Evolutionary conservation across 1,284 basidiomycete species (phyloP), one percentile per base, ranked within the genome.

Genomic region (Cutaneotrichosporon cutaneum): DNA sequence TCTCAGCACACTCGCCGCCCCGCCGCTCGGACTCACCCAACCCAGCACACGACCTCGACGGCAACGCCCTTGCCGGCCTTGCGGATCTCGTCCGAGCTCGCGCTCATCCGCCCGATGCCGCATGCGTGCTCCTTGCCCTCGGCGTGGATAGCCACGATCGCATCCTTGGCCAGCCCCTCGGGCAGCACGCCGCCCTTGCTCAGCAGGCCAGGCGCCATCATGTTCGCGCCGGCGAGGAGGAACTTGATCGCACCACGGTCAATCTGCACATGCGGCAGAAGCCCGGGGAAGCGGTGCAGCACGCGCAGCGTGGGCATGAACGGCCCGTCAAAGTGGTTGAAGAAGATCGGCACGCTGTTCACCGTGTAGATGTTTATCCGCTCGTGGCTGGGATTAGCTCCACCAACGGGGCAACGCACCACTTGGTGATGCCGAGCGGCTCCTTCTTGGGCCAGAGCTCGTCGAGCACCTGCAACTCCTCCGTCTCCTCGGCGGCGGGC

Each of bases 371-470:
- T 90, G 58, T 92, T 92, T 70, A 98, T 85, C 77, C 96, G 92
- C 68, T 98, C 95, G 86, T 90, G 90, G 82, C 94, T 97, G 42
- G 13, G 30, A n/a, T 36, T n/a, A 27, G 21, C 26, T 32, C 27
- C 14, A 39, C 18, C 21, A 26, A 11, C n/a, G 3, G n/a, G 35
- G 14, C 14, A 24, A 85, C 90, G 75, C 72, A 96, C 94, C 94
- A 97, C 84, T 98, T 99, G 64, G 94, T 90, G 70, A 90, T 87
- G 9, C 90, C 89, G 52, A 98, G 83, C 1, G 88, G 83, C 81
- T 98, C 94, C 84, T 99, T 99, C 88, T 99, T 99, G 14, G 94
- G 93, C 96, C 96, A 98, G 61, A 99, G 86, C 70, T 86, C 85
- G 76, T 99, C 96, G 24, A 99, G 82, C 21, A 85, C 73, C 1